phyloP scores from a whole-genome alignment of 352 stramenopile species.

The Elongisporangium prolatum region DNA sequence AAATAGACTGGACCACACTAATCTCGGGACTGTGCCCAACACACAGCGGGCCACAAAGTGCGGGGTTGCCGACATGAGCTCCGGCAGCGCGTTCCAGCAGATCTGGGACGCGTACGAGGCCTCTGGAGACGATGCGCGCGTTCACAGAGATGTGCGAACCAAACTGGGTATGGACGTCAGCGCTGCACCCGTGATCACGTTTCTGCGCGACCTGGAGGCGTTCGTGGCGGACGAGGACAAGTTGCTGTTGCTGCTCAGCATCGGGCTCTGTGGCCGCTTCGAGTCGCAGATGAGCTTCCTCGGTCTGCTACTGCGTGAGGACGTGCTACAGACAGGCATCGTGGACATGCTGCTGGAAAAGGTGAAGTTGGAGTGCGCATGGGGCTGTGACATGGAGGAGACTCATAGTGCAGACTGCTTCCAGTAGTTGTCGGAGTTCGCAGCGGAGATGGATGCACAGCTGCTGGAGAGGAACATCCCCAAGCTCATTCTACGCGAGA shows the following conservation, averaged over 20 bases:
- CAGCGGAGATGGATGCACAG: conserved; percentile 24
- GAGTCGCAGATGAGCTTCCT: conserved; percentile 51
- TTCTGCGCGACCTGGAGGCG: conserved; percentile 31
- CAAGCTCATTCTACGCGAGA: conserved; percentile 58
- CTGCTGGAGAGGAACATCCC: conserved; percentile 47
- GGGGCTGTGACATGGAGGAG: neutral
- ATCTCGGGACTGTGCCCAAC: neutral
- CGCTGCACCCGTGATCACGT: conserved; percentile 15
- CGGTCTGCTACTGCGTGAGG: conserved; percentile 44
- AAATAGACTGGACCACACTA: neutral
- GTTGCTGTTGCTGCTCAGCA: conserved; percentile 46
- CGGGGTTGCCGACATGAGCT: neutral
- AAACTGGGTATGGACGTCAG: conserved; percentile 19
- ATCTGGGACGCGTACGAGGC: conserved; percentile 47
- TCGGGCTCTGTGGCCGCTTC: conserved; percentile 31
- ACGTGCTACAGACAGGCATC: conserved; percentile 35
- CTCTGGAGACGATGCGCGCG: conserved; percentile 25
- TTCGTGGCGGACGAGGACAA: conserved; percentile 28
- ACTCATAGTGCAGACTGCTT: neutral
- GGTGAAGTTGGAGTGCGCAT: conserved; percentile 4
- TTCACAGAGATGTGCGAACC: conserved; percentile 26
- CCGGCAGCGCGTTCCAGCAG: conserved; percentile 20
- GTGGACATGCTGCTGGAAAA: conserved; percentile 54
- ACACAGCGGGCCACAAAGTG: too few species aligned
- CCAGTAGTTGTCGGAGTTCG: conserved; percentile 35